Conservation (phyloP, 768 basidiomycete species). For the Neoboletus brunneissimus region DNA sequence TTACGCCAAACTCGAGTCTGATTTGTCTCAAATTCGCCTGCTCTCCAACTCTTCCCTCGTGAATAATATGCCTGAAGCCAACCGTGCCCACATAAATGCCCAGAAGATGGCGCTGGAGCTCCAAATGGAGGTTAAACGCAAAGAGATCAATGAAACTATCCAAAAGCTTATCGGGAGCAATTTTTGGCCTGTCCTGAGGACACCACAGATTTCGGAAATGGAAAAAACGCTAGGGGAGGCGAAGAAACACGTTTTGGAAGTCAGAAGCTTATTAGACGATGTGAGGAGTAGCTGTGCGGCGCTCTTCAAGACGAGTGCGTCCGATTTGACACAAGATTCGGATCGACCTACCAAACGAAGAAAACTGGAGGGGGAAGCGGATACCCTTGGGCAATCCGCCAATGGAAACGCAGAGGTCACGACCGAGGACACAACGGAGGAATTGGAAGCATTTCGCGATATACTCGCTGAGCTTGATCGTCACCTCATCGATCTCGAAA, state of each 20-base stretch:
- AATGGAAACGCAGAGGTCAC: background rate
- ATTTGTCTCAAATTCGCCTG: conserved; percentile 27
- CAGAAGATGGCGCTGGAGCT: conserved; percentile 25
- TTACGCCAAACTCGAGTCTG: conserved; percentile 31
- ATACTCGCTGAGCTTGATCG: conserved; percentile 27
- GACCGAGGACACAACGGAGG: conserved; percentile 6
- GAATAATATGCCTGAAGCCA: conserved; percentile 24
- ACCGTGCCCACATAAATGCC: conserved; percentile 22
- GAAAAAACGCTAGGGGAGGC: conserved; percentile 22
- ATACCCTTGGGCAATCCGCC: background rate
- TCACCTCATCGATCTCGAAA: conserved; percentile 34
- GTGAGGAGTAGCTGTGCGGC: conserved; percentile 22
- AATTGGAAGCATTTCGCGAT: conserved; percentile 29
- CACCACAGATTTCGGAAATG: conserved; percentile 24
- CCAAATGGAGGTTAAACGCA: conserved; percentile 30
- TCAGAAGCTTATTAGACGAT: conserved; percentile 26
- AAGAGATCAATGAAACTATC: conserved; percentile 30
- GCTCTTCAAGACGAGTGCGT: conserved; percentile 18
- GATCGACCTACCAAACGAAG: conserved; percentile 31
- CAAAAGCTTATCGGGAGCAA: conserved; percentile 32
- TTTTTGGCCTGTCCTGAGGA: conserved; percentile 41
- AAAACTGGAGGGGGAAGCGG: conserved; percentile 14
- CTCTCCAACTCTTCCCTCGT: conserved; percentile 26
- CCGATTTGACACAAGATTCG: conserved; percentile 12
- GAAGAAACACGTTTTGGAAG: conserved; percentile 31